Conservation (phyloP, 305 asterid genomes). For the Vinca major region DNA sequence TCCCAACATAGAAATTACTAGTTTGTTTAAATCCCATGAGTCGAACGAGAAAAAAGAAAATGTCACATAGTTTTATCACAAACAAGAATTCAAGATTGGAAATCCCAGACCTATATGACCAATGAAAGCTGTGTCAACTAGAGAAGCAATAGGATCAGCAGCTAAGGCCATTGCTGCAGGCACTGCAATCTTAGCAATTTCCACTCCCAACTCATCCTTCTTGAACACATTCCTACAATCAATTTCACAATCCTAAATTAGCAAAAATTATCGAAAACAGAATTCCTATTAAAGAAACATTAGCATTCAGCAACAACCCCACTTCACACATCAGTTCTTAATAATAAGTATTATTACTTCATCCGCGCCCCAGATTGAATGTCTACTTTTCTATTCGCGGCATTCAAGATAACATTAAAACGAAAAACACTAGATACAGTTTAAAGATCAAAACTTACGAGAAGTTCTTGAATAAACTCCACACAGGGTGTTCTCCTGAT, state of each 20-base stretch:
- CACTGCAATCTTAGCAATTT: slow-evolving; percentile 57
- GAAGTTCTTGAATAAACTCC: slow-evolving; percentile 33
- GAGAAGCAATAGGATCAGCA: slow-evolving; percentile 85
- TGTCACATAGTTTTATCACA: background rate
- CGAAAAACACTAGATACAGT: background rate
- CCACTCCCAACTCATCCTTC: slow-evolving; percentile 57
- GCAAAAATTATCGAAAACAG: background rate
- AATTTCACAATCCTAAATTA: background rate
- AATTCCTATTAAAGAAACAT: background rate
- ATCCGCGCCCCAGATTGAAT: too few species aligned
- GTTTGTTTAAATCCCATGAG: too few species aligned
- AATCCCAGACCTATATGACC: slow-evolving; percentile 63
- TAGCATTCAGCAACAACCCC: background rate
- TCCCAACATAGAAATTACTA: too few species aligned
- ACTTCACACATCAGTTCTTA: too few species aligned
- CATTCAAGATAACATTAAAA: background rate
- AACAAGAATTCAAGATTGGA: background rate
- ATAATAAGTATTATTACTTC: too few species aligned
- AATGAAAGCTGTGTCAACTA: slow-evolving; percentile 68
- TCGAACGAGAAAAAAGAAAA: background rate
- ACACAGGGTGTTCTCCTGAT: slow-evolving; percentile 20
- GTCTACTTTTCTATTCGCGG: too few species aligned
- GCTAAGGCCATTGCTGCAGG: slow-evolving; percentile 82
- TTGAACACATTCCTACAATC: slow-evolving; percentile 32
- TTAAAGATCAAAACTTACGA: slow-evolving; percentile 18